Percentiles rank a stretch among this genome's conserved stretches.
These are phyloP conservation scores for Polychytrium aggregatum DNA, from an alignment of 192 early-diverging fungal species.

Conservation along the genomic window DNA sequence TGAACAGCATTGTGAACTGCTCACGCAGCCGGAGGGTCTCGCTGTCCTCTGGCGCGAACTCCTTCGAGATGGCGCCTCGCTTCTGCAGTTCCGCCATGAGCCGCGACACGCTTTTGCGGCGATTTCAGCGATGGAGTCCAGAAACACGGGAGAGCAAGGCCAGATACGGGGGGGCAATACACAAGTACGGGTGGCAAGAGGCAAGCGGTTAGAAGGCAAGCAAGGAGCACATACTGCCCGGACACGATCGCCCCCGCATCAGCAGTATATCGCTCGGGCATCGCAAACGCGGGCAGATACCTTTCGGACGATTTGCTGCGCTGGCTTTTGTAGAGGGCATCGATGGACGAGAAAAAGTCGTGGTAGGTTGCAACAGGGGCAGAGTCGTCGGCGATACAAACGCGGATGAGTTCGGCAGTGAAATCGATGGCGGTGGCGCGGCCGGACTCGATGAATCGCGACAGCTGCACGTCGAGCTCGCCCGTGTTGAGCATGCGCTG, in stretches of 20 bases:
- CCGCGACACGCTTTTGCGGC: too few species aligned
- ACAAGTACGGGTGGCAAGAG: too few species aligned
- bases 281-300: slow-evolving; percentile 7
- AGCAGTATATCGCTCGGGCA: too few species aligned
- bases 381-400: slow-evolving; percentile 51
- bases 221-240: too few species aligned
- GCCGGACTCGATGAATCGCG: slow-evolving; percentile 68
- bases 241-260: too few species aligned
- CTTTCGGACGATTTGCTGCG: slow-evolving; percentile 50
- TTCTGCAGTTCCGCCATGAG: too few species aligned
- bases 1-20: slow-evolving; percentile 54
- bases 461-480: slow-evolving; percentile 86
- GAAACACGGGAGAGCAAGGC: too few species aligned
- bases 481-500: slow-evolving; percentile 59
- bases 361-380: slow-evolving; percentile 27
- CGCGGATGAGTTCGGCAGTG: slow-evolving; percentile 61
- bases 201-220: too few species aligned
- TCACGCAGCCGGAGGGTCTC: slow-evolving; percentile 47
- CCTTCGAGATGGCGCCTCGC: slow-evolving; percentile 17
- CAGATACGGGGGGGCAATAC: too few species aligned
- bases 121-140: too few species aligned
- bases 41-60: slow-evolving; percentile 27
- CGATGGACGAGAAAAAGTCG: slow-evolving; percentile 54
- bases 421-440: slow-evolving; percentile 63
- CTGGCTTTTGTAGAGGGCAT: slow-evolving; percentile 53